phyloP scores from a whole-genome alignment of 768 basidiomycete species.

The Pisolithus tinctorius region DNA sequence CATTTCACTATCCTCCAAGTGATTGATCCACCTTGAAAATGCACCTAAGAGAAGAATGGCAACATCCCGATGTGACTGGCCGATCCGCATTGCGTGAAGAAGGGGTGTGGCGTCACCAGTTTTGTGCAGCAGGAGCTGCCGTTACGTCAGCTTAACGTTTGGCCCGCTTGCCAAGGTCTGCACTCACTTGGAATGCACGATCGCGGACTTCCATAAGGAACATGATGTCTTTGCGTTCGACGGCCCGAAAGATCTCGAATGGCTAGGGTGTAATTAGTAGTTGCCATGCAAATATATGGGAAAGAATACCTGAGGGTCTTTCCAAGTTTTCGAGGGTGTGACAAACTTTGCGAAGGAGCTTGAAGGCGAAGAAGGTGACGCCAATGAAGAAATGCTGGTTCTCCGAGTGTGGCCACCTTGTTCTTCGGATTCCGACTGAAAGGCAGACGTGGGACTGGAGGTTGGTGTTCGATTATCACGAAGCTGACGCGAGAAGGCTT shows the following conservation, averaged over 20 bases:
- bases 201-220: constrained; percentile 82
- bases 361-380: constrained; percentile 19
- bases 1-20: constrained; percentile 78
- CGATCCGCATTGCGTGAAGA: constrained; percentile 83
- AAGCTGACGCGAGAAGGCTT: constrained; percentile 49
- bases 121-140: constrained; percentile 72
- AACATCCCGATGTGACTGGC: constrained; percentile 69
- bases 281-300: neutral
- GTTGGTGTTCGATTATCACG: constrained; percentile 38
- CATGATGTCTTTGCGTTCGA: constrained; percentile 78
- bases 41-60: constrained; percentile 86
- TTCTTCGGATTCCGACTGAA: constrained; percentile 15
- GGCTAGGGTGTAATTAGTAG: constrained; percentile 27
- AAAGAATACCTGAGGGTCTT: constrained; percentile 44
- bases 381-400: constrained; percentile 10
- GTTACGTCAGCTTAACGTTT: neutral
- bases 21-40: constrained; percentile 87
- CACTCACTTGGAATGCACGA: constrained; percentile 67
- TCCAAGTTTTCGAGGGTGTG: constrained; percentile 32
- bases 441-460: constrained; percentile 10
- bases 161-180: neutral
- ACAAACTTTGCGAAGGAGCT: constrained; percentile 9
- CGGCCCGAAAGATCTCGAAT: constrained; percentile 71
- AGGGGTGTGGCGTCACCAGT: constrained; percentile 84
- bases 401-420: constrained; percentile 10